These are phyloP conservation scores for Boechera retrofracta DNA, from an alignment of 345 rosid genomes.

Conservation along the genomic window DNA sequence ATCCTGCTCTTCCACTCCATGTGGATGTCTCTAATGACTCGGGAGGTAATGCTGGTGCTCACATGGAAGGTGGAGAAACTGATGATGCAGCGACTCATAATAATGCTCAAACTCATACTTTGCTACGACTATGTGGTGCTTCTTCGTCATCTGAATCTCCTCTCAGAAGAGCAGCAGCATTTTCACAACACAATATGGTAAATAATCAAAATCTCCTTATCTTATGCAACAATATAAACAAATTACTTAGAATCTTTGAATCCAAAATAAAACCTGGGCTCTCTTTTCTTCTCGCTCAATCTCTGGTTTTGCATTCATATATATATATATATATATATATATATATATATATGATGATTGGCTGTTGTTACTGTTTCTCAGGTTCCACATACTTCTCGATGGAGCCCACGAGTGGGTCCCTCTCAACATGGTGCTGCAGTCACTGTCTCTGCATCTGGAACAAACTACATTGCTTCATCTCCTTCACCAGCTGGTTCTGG, in stretches of 20 bases:
- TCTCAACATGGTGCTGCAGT: slow-evolving; percentile 53
- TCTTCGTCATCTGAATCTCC: slow-evolving; percentile 93
- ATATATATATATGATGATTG: not conserved
- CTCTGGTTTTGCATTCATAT: slow-evolving; percentile 9
- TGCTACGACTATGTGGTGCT: slow-evolving; percentile 72
- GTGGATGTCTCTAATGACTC: slow-evolving; percentile 70
- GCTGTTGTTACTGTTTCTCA: slow-evolving; percentile 32
- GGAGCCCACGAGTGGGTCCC: slow-evolving; percentile 84
- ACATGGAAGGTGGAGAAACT: slow-evolving; percentile 74
- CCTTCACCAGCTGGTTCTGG: slow-evolving; percentile 97
- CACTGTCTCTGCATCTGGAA: slow-evolving; percentile 77
- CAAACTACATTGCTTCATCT: slow-evolving; percentile 77
- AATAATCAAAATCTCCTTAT: not conserved
- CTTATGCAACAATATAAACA: not conserved
- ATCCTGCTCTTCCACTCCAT: slow-evolving; percentile 69
- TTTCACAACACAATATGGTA: slow-evolving; percentile 68
- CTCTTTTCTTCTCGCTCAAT: not conserved
- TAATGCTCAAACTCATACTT: slow-evolving; percentile 58
- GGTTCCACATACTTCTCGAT: slow-evolving; percentile 65
- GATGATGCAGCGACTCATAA: slow-evolving; percentile 66
- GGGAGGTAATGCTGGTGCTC: slow-evolving; percentile 64
- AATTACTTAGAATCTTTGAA: not conserved
- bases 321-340: not conserved
- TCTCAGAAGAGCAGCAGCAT: slow-evolving; percentile 66
- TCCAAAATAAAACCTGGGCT: not conserved